These are phyloP conservation scores for Draba incana DNA, from an alignment of 345 rosid genomes.

Conservation along the genomic window DNA sequence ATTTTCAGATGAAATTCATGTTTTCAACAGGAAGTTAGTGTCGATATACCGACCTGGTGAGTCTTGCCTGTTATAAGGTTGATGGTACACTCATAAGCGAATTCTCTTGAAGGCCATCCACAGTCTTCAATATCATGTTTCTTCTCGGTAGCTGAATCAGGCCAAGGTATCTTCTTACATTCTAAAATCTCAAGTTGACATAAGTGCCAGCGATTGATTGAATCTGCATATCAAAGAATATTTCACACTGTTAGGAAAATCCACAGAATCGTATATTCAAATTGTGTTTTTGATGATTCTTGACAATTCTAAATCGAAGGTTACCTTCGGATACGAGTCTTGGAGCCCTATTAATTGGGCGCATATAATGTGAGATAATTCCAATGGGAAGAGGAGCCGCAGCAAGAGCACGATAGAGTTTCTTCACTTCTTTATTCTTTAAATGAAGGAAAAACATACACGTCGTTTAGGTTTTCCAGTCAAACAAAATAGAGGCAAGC, in stretches of 20 bases:
- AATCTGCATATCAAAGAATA: slow-evolving; percentile 52
- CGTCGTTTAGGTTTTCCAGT: not conserved
- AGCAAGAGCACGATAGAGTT: slow-evolving; percentile 87
- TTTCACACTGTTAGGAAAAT: not conserved
- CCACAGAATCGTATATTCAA: slow-evolving; percentile 2
- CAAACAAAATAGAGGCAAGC: slow-evolving; percentile 4
- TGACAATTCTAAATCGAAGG: not conserved
- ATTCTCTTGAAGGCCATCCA: slow-evolving; percentile 67
- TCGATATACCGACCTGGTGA: slow-evolving; percentile 65
- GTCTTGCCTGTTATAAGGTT: slow-evolving; percentile 95
- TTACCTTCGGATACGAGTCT: slow-evolving; percentile 84
- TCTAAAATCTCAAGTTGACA: slow-evolving; percentile 89
- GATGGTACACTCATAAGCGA: slow-evolving; percentile 82
- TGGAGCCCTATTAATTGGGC: slow-evolving; percentile 82
- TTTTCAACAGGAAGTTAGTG: slow-evolving; percentile 4
- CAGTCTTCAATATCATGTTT: slow-evolving; percentile 59
- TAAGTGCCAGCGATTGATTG: slow-evolving; percentile 69
- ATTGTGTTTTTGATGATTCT: slow-evolving; percentile 8
- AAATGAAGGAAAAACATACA: not conserved
- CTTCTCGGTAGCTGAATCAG: slow-evolving; percentile 54
- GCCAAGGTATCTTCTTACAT: slow-evolving; percentile 85
- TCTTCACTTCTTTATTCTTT: slow-evolving; percentile 82
- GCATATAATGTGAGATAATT: slow-evolving; percentile 85
- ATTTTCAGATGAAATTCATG: slow-evolving; percentile 7
- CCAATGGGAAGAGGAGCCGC: slow-evolving; percentile 79